A percentile compares a stretch with the other conserved stretches of the same genome.
These are phyloP conservation scores for Backusella mclennaniae DNA, from an alignment of 192 early-diverging fungal genomes.

Conservation along the genomic window DNA sequence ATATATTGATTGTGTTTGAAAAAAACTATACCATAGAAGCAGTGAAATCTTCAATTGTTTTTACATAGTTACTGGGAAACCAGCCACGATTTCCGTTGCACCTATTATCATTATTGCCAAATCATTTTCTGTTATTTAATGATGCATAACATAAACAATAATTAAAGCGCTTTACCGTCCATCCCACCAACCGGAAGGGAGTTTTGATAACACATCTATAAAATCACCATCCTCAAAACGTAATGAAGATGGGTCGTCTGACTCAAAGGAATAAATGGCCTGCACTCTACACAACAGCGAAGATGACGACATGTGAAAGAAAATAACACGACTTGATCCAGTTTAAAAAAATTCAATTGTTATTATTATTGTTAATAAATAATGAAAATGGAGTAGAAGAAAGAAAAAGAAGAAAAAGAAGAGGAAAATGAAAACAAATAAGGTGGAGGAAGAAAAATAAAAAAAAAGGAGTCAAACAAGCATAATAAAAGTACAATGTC, in stretches of 20 bases:
- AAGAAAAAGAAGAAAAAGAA: neutral
- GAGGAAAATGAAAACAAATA: neutral
- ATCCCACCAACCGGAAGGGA: constrained; percentile 98
- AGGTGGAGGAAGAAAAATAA: neutral
- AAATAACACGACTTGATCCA: neutral
- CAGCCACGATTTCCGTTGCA: constrained; percentile 79
- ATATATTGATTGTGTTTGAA: neutral
- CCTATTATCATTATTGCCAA: neutral
- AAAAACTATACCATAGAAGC: neutral
- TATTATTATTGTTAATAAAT: neutral
- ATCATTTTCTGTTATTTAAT: neutral
- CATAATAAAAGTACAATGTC: neutral
- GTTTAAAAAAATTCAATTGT: neutral
- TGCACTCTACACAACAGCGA: constrained; percentile 43
- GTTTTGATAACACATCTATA: constrained; percentile 87
- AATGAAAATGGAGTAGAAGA: constrained; percentile 1
- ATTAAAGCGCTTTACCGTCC: constrained; percentile 48
- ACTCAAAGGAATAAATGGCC: constrained; percentile 88
- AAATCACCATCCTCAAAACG: constrained; percentile 82
- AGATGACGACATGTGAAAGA: constrained; percentile 3
- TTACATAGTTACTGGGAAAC: constrained; percentile 89
- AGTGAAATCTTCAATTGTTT: constrained; percentile 44
- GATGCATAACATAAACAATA: neutral
- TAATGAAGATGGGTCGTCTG: constrained; percentile 74
- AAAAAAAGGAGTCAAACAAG: constrained; percentile 2